Conservation (phyloP, 2,329 filamentous ascomycete species). For the Fusarium multiceps region DNA sequence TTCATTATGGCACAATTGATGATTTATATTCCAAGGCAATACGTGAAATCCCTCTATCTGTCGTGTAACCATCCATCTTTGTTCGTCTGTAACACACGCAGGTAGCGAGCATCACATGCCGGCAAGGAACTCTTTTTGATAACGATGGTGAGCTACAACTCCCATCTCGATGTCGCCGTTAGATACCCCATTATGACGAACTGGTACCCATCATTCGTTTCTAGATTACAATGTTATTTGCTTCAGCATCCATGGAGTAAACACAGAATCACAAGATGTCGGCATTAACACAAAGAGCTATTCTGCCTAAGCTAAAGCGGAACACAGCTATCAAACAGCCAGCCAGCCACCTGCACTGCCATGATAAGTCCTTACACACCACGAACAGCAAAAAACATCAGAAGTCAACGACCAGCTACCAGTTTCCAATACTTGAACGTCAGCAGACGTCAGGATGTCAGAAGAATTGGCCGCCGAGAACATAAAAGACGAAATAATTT, state of each 20-base stretch:
- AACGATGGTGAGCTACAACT: background rate
- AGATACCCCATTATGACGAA: conserved; percentile 5
- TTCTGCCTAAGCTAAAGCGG: background rate
- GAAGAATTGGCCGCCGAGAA: background rate
- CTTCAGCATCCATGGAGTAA: background rate
- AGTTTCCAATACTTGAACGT: background rate
- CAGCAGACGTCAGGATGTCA: background rate
- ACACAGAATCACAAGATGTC: background rate
- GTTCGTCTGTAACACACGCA: background rate
- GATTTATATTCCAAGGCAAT: conserved; percentile 19
- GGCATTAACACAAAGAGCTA: background rate
- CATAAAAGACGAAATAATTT: background rate
- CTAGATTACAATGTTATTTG: background rate
- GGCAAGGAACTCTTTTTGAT: background rate
- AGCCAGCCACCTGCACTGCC: background rate
- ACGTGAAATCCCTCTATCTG: background rate
- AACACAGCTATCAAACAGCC: background rate
- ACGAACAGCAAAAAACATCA: background rate
- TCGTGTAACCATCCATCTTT: background rate
- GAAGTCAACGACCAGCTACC: background rate
- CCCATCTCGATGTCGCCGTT: conserved; percentile 22
- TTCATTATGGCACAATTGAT: conserved; percentile 32
- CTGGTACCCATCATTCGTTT: background rate
- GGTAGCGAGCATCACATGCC: conserved; percentile 29
- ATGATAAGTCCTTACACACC: background rate